These are phyloP conservation scores for Daldinia sp. DNA, from an alignment of 2,329 filamentous ascomycete species.

Conservation along the genomic window DNA sequence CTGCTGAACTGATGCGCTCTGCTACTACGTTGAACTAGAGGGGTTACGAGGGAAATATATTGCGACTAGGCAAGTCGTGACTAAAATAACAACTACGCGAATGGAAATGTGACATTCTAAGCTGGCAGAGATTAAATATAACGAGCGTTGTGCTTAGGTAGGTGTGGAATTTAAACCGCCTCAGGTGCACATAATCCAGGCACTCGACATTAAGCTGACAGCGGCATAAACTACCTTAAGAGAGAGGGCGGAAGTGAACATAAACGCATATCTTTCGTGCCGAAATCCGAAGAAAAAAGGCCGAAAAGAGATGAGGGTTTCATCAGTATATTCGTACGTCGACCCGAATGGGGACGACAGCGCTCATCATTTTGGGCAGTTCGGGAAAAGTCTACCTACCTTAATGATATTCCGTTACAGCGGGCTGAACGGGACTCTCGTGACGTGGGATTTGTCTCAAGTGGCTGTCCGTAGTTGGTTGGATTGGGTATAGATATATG, in stretches of 20 bases:
- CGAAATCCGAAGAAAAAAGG: not conserved
- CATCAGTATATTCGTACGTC: conserved; percentile 1
- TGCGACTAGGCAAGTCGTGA: not conserved
- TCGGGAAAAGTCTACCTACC: not conserved
- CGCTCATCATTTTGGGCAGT: not conserved
- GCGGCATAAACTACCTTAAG: not conserved
- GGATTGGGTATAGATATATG: not conserved
- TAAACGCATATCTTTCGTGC: not conserved
- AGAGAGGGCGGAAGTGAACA: not conserved
- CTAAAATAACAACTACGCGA: not conserved
- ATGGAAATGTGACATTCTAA: not conserved
- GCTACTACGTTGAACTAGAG: not conserved
- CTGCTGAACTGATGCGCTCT: not conserved
- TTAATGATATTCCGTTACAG: not conserved
- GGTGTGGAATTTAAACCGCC: not conserved
- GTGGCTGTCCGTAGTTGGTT: not conserved
- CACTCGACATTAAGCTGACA: not conserved
- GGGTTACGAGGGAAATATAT: not conserved
- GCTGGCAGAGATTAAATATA: not conserved
- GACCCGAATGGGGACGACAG: conserved; percentile 5
- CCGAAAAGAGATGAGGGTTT: conserved; percentile 1
- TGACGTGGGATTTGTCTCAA: conserved; percentile 27
- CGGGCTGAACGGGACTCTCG: not conserved
- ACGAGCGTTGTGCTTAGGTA: not conserved
- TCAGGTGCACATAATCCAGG: not conserved